phyloP scores from a whole-genome alignment of 2,329 filamentous ascomycete genomes.

The Ophiostoma sp. region DNA sequence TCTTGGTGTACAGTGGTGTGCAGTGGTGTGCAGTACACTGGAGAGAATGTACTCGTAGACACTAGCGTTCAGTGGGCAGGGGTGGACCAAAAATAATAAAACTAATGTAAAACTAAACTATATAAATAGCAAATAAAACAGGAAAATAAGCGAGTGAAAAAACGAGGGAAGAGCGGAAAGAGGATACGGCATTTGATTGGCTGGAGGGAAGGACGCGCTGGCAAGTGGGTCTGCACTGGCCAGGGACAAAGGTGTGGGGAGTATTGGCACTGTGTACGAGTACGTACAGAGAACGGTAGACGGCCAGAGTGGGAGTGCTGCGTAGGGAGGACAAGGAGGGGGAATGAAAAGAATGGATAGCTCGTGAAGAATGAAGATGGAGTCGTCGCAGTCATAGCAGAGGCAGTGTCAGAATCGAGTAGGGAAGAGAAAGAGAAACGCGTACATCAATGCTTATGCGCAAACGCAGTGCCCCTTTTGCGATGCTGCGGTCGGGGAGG shows the following conservation, averaged over 20 bases:
- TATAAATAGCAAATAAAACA: neutral
- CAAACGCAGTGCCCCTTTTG: slow-evolving; percentile 10
- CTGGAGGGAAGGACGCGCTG: neutral
- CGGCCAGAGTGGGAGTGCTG: neutral
- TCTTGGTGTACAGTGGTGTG: neutral
- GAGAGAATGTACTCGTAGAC: neutral
- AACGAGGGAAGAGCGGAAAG: neutral
- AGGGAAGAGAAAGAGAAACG: neutral
- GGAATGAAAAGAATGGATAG: neutral
- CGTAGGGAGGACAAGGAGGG: neutral
- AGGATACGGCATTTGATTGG: neutral
- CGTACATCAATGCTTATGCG: neutral
- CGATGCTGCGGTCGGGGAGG: neutral
- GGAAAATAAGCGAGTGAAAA: neutral
- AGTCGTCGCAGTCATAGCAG: too few relatives aligned
- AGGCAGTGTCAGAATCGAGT: neutral
- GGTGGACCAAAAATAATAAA: neutral
- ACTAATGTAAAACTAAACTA: neutral
- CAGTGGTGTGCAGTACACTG: neutral
- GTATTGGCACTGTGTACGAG: neutral
- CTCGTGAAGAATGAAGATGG: slow-evolving; percentile 10
- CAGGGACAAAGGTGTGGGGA: neutral
- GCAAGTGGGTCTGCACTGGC: neutral
- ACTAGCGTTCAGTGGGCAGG: neutral
- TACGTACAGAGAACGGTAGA: neutral